phyloP scores from a whole-genome alignment of 805 yeast genomes.

The Nakazawaea wickerhamii region DNA sequence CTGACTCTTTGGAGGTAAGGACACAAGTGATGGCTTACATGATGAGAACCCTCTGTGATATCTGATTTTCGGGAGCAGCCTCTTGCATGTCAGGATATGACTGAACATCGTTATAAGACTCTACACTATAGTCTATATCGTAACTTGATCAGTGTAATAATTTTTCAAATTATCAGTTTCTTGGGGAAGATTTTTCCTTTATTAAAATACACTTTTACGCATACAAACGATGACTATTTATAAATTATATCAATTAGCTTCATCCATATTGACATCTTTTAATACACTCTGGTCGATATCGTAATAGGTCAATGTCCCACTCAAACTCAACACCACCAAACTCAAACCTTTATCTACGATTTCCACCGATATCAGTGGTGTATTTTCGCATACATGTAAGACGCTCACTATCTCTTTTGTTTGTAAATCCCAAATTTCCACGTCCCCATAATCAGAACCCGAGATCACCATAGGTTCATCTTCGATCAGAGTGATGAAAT shows the following conservation, averaged over 20 bases:
- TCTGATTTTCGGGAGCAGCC: too few relatives aligned
- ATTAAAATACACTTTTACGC: too few relatives aligned
- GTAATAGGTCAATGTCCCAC: constrained; percentile 19
- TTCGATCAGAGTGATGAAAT: constrained; percentile 37
- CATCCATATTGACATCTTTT: not conserved
- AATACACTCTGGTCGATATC: not conserved
- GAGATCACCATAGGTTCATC: constrained; percentile 43
- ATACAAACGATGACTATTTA: too few relatives aligned
- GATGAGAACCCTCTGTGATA: not conserved
- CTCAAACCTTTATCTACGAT: constrained; percentile 29
- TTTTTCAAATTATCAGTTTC: too few relatives aligned
- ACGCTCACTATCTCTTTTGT: constrained; percentile 40
- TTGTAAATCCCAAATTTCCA: constrained; percentile 66
- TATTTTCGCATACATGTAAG: constrained; percentile 16
- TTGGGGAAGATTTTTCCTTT: too few relatives aligned
- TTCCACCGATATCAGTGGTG: constrained; percentile 39
- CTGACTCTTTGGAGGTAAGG: constrained; percentile 6
- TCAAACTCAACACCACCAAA: constrained; percentile 27
- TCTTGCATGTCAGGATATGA: too few relatives aligned
- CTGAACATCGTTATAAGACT: too few relatives aligned
- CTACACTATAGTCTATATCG: too few relatives aligned
- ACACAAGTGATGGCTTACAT: not conserved
- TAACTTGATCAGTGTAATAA: too few relatives aligned
- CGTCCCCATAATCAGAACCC: constrained; percentile 52
- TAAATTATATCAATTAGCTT: not conserved